Base-by-base conservation (phyloP, 75 land plant genomes). In the Pinus albicaulis region DNA sequence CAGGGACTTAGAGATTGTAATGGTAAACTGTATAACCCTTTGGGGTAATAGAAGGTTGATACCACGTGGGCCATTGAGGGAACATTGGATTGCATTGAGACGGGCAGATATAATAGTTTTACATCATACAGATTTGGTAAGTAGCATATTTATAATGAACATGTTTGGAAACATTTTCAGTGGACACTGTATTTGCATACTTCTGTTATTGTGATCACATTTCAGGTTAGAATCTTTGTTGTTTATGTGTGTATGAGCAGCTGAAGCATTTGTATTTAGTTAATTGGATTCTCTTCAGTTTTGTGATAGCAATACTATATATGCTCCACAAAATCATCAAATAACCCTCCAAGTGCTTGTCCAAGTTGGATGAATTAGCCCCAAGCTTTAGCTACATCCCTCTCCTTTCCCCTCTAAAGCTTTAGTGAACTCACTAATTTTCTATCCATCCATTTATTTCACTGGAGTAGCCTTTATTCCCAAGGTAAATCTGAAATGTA, bases 41-140 rank as follows among this genome's bases (percentile, higher is more conserved):
- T 97, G 91, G 92, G 98, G 99, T 38, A 94, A 94, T 74, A 58
- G 77, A 38, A 79, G 83, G 11, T 76, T 91, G 80, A 82, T 97
- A 60, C 99, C 99, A 55, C 89, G 89, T 66, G 99, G 99, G 41
- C 93, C 99, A 36, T 71, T 97, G 77, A 82, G 99, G 36, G 99
- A 97, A 78, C 82, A 95, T 56, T 55, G 90, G 24, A 80, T 55
- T 70, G 91, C 89, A 69, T 82, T 97, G 14, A 73, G 59, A 65
- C 84, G 93, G 74, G 99, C 98, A 73, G 87, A 97, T 77, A 80
- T 92, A 76, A 84, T 81, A 28, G 86, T 94, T 13, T 76, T 97
- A 55, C 99, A 94, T 71, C 92, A 97, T 88, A 93, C 95, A 59
- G 85, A 97, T 77, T 70, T 90, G 91, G 99, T 96, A 87, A 36